Evolutionary conservation across 441 rosid species (phyloP).

Genomic region (Gossypium trilobum): DNA sequence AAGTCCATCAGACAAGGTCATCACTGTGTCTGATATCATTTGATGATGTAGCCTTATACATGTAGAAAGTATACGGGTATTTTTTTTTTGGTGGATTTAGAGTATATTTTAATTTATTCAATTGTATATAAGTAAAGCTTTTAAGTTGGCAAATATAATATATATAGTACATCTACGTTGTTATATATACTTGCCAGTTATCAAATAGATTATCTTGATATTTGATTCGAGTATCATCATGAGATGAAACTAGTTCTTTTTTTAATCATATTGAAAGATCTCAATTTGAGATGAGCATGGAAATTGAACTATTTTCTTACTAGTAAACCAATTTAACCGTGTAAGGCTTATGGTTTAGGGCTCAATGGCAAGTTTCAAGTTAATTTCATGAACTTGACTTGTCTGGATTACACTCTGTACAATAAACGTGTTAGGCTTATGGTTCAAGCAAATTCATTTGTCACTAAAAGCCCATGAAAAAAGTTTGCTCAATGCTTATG

Average conservation of each 20-base stretch:
- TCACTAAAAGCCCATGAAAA: not conserved
- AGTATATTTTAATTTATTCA: conserved; percentile 5
- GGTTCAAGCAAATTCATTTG: not conserved
- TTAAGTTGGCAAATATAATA: not conserved
- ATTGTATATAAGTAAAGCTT: conserved; percentile 3
- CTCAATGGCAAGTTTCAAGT: not conserved
- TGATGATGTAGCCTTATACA: not conserved
- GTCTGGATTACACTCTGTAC: not conserved
- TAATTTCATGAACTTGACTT: not conserved
- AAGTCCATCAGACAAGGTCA: conserved; percentile 32
- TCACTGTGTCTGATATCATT: conserved; percentile 39
- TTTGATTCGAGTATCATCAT: not conserved
- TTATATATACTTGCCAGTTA: not conserved
- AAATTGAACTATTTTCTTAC: not conserved
- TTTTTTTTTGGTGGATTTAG: not conserved
- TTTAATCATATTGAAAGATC: not conserved
- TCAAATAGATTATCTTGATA: not conserved
- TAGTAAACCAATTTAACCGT: not conserved
- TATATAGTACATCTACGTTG: no score
- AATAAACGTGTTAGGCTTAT: not conserved
- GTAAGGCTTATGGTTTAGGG: not conserved
- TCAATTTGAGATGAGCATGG: not conserved
- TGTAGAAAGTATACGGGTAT: conserved; percentile 10
- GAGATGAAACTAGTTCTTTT: not conserved
- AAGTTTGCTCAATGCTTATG: not conserved